These are phyloP conservation scores for Phoenix dactylifera DNA, from an alignment of 176 grass and related monocot species.

Conservation along the genomic window DNA sequence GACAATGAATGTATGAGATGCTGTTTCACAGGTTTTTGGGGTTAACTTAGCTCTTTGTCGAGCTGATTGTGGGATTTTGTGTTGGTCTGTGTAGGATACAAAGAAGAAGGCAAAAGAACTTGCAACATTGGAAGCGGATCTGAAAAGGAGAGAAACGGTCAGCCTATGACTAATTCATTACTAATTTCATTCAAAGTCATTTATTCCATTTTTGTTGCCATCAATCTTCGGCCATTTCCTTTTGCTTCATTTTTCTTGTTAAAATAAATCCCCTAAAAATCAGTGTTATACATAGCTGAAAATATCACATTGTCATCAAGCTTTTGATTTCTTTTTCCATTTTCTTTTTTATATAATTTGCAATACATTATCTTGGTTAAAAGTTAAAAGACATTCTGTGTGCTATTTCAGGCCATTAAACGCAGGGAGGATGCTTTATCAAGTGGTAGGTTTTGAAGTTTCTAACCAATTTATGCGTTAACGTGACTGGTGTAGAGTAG, in stretches of 20 bases:
- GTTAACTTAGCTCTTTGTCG: background rate
- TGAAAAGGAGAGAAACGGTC: constrained; percentile 62
- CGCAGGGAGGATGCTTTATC: constrained; percentile 62
- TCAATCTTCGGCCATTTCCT: background rate
- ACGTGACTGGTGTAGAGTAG: too few species aligned
- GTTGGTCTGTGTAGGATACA: constrained; percentile 33
- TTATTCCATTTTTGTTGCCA: too few species aligned
- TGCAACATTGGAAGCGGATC: constrained; percentile 64
- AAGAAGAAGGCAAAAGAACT: constrained; percentile 60
- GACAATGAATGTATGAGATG: constrained; percentile 51
- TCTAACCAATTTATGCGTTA: background rate
- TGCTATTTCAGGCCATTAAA: constrained; percentile 48
- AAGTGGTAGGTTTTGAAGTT: constrained; percentile 29
- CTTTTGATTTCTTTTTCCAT: constrained; percentile 3
- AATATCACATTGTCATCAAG: too few species aligned
- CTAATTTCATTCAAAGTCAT: too few species aligned
- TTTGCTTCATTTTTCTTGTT: background rate
- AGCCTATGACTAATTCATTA: background rate
- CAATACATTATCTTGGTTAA: too few species aligned
- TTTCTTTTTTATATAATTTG: constrained; percentile 3
- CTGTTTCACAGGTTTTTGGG: background rate
- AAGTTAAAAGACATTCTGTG: too few species aligned
- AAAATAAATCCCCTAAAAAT: background rate
- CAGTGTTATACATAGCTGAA: too few species aligned
- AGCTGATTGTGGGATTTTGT: background rate